These are phyloP conservation scores for Kwoniella dendrophila DNA, from an alignment of 768 basidiomycete genomes.

Conservation along the genomic window DNA sequence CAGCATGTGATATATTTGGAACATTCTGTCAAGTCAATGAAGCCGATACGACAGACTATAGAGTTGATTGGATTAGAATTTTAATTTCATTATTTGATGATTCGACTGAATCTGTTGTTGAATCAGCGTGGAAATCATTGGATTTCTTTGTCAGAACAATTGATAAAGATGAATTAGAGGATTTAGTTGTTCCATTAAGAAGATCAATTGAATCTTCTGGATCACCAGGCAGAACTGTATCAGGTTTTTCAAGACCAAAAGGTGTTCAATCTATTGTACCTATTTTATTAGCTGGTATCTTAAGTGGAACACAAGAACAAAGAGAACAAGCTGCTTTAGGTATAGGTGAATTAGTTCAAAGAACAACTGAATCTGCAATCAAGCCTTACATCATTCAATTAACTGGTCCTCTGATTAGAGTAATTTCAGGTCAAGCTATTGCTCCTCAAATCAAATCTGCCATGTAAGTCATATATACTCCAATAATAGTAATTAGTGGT, in stretches of 20 bases:
- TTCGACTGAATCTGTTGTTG: constrained; percentile 61
- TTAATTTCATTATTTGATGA: constrained; percentile 83
- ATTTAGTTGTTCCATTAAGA: constrained; percentile 83
- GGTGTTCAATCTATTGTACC: constrained; percentile 82
- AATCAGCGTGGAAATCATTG: constrained; percentile 77
- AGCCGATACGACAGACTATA: constrained; percentile 79
- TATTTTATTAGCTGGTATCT: constrained; percentile 87
- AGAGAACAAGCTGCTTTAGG: constrained; percentile 90
- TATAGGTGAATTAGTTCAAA: constrained; percentile 91
- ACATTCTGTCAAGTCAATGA: constrained; percentile 81
- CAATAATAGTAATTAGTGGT: neutral
- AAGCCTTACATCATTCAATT: constrained; percentile 95
- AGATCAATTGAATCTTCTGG: constrained; percentile 84
- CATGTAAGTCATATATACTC: constrained; percentile 59
- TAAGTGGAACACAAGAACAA: constrained; percentile 88
- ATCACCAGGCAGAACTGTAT: constrained; percentile 71
- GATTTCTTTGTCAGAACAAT: constrained; percentile 86
- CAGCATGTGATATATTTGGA: constrained; percentile 74
- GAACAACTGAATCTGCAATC: constrained; percentile 79
- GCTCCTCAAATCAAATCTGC: constrained; percentile 91
- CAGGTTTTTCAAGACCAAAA: constrained; percentile 78
- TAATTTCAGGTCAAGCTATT: constrained; percentile 74
- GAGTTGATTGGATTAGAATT: constrained; percentile 91
- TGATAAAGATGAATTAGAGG: constrained; percentile 89
- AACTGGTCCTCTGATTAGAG: constrained; percentile 92